These are phyloP conservation scores for Barbatosphaeria neglecta DNA, from an alignment of 495 filamentous ascomycete species.

Conservation along the genomic window DNA sequence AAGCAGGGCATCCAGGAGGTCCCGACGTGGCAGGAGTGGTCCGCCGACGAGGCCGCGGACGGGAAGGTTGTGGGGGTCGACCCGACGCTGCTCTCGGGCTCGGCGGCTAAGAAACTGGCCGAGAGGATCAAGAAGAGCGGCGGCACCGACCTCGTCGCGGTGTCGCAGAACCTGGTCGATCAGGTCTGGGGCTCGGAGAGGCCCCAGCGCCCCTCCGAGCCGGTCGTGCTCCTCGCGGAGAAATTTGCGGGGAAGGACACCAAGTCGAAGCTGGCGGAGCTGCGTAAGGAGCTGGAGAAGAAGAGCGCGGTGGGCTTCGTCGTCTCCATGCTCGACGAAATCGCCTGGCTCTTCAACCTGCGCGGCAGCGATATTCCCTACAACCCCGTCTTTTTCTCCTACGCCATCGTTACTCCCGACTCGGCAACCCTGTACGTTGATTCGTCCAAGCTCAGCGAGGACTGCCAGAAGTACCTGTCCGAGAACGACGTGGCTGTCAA, in stretches of 20 bases:
- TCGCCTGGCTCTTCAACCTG: conserved; percentile 96
- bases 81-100: conserved; percentile 72
- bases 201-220: conserved; percentile 65
- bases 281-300: conserved; percentile 85
- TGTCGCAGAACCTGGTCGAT: conserved; percentile 79
- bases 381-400: conserved; percentile 98
- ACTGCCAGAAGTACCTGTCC: conserved; percentile 59
- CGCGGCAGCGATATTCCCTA: conserved; percentile 95
- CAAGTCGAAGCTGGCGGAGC: conserved; percentile 70
- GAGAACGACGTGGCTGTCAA: conserved; percentile 58
- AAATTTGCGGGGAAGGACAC: conserved; percentile 77
- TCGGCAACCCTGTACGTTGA: conserved; percentile 79
- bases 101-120: conserved; percentile 74
- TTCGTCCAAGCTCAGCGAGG: conserved; percentile 58
- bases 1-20: conserved; percentile 91
- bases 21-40: conserved; percentile 98
- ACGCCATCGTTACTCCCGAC: conserved; percentile 76
- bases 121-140: conserved; percentile 84
- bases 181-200: conserved; percentile 67
- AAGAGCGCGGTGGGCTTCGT: conserved; percentile 83
- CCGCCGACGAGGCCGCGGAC: conserved; percentile 68
- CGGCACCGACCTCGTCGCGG: conserved; percentile 58
- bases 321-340: conserved; percentile 92
- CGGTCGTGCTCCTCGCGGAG: conserved; percentile 53
- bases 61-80: conserved; percentile 88